Percentiles rank a stretch among this genome's conserved stretches.
Conservation (phyloP, 2,329 filamentous ascomycete genomes). For the Xylariaceae sp. region DNA sequence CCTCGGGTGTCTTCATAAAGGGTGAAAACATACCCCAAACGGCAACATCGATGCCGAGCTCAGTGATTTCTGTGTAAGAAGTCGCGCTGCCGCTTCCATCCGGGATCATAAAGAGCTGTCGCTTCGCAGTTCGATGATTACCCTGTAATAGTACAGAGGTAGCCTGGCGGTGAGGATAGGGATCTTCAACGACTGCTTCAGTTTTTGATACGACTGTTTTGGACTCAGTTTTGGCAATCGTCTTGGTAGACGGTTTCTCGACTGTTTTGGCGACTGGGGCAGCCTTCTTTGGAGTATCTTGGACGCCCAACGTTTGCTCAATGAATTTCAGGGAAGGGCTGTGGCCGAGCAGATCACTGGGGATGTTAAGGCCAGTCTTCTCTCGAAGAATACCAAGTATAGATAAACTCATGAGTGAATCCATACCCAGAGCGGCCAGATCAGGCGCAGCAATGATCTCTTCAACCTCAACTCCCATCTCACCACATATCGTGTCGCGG, state of each 20-base stretch:
- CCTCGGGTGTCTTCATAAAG: constrained; percentile 65
- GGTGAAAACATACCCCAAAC: constrained; percentile 64
- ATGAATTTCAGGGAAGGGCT: constrained; percentile 63
- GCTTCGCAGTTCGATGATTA: constrained; percentile 43
- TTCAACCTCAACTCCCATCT: constrained; percentile 67
- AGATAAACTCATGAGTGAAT: constrained; percentile 55
- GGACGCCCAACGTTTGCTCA: constrained; percentile 58
- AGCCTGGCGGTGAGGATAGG: constrained; percentile 49
- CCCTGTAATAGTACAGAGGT: constrained; percentile 46
- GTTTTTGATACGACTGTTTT: constrained; percentile 42
- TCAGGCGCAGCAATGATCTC: constrained; percentile 54
- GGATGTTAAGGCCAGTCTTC: constrained; percentile 49
- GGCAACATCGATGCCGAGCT: constrained; percentile 44
- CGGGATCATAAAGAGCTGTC: constrained; percentile 51
- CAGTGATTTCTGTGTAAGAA: constrained; percentile 60
- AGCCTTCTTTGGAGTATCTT: constrained; percentile 37
- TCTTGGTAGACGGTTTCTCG: constrained; percentile 24
- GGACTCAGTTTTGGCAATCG: constrained; percentile 16
- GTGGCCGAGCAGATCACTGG: constrained; percentile 57
- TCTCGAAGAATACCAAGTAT: constrained; percentile 54
- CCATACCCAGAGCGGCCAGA: constrained; percentile 55
- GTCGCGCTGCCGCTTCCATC: constrained; percentile 59
- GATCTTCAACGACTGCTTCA: constrained; percentile 35
- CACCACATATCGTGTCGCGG: constrained; percentile 63
- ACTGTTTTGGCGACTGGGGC: constrained; percentile 25